phyloP scores from a whole-genome alignment of 306 rosid species.

The Glycine tomentella region DNA sequence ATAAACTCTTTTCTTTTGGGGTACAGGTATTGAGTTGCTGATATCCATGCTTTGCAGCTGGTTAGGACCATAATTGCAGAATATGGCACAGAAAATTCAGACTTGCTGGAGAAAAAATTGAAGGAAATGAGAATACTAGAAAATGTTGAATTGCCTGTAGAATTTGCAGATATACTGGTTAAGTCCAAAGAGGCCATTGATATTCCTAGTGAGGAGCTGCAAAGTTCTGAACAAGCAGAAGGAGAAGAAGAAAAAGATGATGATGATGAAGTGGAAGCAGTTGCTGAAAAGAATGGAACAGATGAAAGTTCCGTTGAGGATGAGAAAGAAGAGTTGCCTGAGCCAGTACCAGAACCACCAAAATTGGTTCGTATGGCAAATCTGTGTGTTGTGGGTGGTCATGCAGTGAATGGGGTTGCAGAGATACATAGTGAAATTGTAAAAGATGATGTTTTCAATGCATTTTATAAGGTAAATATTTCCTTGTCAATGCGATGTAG shows the following conservation, averaged over 20 bases:
- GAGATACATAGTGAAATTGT: constrained; percentile 98
- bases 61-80: constrained; percentile 70
- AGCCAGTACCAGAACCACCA: constrained; percentile 75
- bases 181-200: constrained; percentile 56
- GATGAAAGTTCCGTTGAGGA: constrained; percentile 51
- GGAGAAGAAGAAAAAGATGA: constrained; percentile 34
- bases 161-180: constrained; percentile 67
- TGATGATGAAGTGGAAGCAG: constrained; percentile 27
- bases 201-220: constrained; percentile 51
- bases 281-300: constrained; percentile 51
- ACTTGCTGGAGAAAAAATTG: constrained; percentile 72
- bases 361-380: constrained; percentile 97
- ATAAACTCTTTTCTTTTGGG: constrained; percentile 7
- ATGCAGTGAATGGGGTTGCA: constrained; percentile 98
- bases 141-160: constrained; percentile 82
- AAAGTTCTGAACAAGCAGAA: constrained; percentile 50
- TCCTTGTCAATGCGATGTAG: constrained; percentile 24
- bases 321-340: constrained; percentile 59
- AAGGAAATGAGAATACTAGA: constrained; percentile 93
- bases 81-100: constrained; percentile 70
- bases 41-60: constrained; percentile 68
- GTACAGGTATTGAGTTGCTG: constrained; percentile 38
- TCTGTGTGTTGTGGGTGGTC: constrained; percentile 96
- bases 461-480: constrained; percentile 76
- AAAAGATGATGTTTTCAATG: constrained; percentile 88